phyloP scores from a whole-genome alignment of 108 stramenopile genomes.

The Cyclotella choctawhatcheeana region DNA sequence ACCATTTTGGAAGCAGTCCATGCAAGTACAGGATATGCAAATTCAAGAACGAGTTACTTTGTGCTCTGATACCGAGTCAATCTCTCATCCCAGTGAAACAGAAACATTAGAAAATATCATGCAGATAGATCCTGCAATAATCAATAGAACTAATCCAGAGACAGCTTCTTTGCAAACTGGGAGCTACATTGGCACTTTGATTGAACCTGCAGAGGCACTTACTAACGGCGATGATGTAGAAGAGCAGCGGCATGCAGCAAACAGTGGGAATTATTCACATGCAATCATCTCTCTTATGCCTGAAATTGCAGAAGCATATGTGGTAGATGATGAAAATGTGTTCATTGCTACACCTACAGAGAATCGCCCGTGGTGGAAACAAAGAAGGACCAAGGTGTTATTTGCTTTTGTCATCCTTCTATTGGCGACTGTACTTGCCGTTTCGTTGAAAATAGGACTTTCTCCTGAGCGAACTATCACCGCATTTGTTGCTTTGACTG shows the following conservation, averaged over 20 bases:
- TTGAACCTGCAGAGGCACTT: constrained; percentile 1
- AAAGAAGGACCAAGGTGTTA: background rate
- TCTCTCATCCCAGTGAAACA: background rate
- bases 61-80: background rate
- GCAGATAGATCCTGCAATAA: background rate
- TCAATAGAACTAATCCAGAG: background rate
- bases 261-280: constrained; percentile 6
- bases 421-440: background rate
- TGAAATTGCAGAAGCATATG: constrained; percentile 7
- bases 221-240: background rate
- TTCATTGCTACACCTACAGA: constrained; percentile 1
- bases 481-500: constrained; percentile 1
- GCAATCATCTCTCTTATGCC: background rate
- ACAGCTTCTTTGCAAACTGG: background rate
- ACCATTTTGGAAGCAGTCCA: background rate
- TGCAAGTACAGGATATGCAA: background rate
- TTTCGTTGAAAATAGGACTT: constrained; percentile 1
- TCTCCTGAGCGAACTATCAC: background rate
- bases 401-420: constrained; percentile 7
- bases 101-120: background rate
- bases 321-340: constrained; percentile 7
- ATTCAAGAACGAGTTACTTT: background rate
- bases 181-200: background rate
- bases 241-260: background rate
- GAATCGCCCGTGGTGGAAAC: background rate